Base-by-base conservation (phyloP, 1,139 yeast species). In the Casaregolazyma lundiana region DNA sequence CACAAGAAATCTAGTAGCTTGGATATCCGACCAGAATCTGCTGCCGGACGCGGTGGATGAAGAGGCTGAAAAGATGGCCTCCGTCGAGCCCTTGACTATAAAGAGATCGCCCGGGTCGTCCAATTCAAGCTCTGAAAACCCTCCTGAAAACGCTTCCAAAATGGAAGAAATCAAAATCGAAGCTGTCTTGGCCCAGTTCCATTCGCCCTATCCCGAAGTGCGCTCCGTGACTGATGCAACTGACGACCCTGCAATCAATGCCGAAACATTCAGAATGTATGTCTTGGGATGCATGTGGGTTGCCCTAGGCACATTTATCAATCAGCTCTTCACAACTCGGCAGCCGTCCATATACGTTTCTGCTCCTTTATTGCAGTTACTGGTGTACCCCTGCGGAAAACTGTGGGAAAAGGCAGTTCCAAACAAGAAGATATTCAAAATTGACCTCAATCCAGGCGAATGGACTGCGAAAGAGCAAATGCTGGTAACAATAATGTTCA, bases 391-490 rank as follows among this genome's bases (percentile, higher is more conserved):
- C 6, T 68, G 75, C 51, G 51, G 80, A 70, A 53, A 77, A 70
- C 50, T 72, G 71, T 4, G 53, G 52, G 8, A 54, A 62, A 20
- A 50, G 13, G 15, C 22, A 4, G 22, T 44, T 20, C 43, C 43
- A 9, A 32, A 24, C 7, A 11, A 20, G 6, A n/a, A 21, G 16
- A 34, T 21, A 5, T 9, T 21, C n/a, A 46, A 64, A 35, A 48
- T 80, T 15, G 86, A 86, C 4, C 70, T 71, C 47, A 72, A 80
- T 61, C 80, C 81, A 1, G 82, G 82, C 6, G 79, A 80, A 5
- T 84, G 87, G 85, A 69, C 73, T 29, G 72, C 68, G 55, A 84
- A 84, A 61, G 92, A 84, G 59, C 87, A 83, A 67, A 77, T 80
- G 80, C 67, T 79, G 50, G 69, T 35, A 61, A 71, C 49, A 11